These are phyloP conservation scores for Didymella pinodella DNA, from an alignment of 2,329 filamentous ascomycete species.

Conservation along the genomic window DNA sequence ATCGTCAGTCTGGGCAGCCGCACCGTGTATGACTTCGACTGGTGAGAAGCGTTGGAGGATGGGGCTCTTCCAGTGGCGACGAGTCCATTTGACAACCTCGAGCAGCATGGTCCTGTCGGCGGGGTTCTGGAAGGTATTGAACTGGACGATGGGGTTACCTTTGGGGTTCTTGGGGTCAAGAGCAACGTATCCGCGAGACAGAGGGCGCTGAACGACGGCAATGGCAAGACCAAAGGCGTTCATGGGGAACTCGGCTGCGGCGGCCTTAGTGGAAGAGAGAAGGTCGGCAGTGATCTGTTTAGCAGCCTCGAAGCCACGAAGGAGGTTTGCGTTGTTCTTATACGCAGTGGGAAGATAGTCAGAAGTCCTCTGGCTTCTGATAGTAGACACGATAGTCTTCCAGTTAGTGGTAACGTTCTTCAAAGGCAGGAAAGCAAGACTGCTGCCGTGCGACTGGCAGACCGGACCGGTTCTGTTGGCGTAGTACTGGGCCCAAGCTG, in stretches of 20 bases:
- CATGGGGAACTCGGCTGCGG: conserved; percentile 28
- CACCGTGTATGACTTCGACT: conserved; percentile 36
- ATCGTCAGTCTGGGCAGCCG: conserved; percentile 26
- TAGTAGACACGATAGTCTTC: conserved; percentile 11
- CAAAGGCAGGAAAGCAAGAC: conserved; percentile 17
- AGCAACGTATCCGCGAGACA: conserved; percentile 42
- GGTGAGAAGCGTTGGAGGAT: conserved; percentile 40
- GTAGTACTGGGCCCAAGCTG: conserved; percentile 41
- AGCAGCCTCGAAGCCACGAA: conserved; percentile 31
- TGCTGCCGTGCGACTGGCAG: conserved; percentile 24
- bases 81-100: conserved; percentile 40
- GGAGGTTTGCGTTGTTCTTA: conserved; percentile 27
- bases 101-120: conserved; percentile 42
- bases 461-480: conserved; percentile 42
- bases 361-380: conserved; percentile 13
- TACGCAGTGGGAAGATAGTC: conserved; percentile 27
- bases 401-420: conserved; percentile 10
- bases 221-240: conserved; percentile 30
- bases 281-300: conserved; percentile 30
- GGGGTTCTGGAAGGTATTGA: conserved; percentile 44
- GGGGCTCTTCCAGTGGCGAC: conserved; percentile 37
- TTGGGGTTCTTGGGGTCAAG: conserved; percentile 42
- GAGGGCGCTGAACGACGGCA: conserved; percentile 12
- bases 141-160: conserved; percentile 38
- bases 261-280: conserved; percentile 31